Percentiles rank a stretch among this genome's conserved stretches.
These are phyloP conservation scores for Thymus mandschuricus DNA, from an alignment of 257 asterid species.

Conservation along the genomic window DNA sequence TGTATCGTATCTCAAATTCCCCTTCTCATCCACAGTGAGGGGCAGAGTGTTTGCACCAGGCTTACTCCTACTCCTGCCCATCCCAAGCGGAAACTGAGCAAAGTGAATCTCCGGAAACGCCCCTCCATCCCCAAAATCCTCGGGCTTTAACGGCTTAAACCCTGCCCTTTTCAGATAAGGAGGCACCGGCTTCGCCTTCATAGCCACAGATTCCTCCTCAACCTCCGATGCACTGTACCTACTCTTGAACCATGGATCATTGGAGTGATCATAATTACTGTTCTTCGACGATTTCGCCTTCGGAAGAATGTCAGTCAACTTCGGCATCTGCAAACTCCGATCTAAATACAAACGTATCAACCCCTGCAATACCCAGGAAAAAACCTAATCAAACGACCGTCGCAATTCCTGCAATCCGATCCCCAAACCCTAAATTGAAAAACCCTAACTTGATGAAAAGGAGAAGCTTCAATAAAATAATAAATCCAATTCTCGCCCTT, in stretches of 20 bases:
- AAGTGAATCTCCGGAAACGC: slow-evolving; percentile 89
- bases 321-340: slow-evolving; percentile 41
- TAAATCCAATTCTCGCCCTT: neutral
- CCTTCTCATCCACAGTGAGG: slow-evolving; percentile 83
- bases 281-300: slow-evolving; percentile 47
- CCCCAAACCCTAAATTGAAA: neutral
- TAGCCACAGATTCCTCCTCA: slow-evolving; percentile 48
- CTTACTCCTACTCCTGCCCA: slow-evolving; percentile 70
- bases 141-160: slow-evolving; percentile 78
- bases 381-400: slow-evolving; percentile 13
- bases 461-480: neutral
- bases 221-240: slow-evolving; percentile 60
- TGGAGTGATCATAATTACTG: slow-evolving; percentile 51
- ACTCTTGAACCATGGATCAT: slow-evolving; percentile 62
- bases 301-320: slow-evolving; percentile 53
- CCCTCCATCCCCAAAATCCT: slow-evolving; percentile 94
- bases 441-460: neutral
- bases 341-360: neutral
- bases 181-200: slow-evolving; percentile 69
- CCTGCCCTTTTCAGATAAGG: slow-evolving; percentile 78
- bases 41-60: slow-evolving; percentile 72
- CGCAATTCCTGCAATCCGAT: slow-evolving; percentile 19
- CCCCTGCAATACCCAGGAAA: slow-evolving; percentile 22
- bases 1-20: slow-evolving; percentile 78
- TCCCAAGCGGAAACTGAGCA: slow-evolving; percentile 86